These are phyloP conservation scores for Ustilago xerochloae DNA, from an alignment of 1,284 basidiomycete species.

Conservation along the genomic window DNA sequence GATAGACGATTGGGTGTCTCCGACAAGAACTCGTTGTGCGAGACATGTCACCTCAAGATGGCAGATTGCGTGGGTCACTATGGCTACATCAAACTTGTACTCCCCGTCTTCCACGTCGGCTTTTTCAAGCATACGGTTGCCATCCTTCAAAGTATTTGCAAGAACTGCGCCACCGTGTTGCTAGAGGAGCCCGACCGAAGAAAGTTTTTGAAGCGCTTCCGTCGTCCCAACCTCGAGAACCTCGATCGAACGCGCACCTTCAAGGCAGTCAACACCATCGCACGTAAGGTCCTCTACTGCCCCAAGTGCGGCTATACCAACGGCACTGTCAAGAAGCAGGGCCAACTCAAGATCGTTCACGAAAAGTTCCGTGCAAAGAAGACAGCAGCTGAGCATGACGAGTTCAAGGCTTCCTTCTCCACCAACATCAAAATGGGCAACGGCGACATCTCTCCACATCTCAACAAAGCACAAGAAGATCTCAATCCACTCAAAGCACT, in stretches of 20 bases:
- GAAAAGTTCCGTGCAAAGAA: slow-evolving; percentile 98
- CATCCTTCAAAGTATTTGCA: slow-evolving; percentile 81
- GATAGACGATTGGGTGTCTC: slow-evolving; percentile 78
- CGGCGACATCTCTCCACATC: slow-evolving; percentile 84
- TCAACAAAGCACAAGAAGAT: slow-evolving; percentile 93
- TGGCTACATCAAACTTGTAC: slow-evolving; percentile 77
- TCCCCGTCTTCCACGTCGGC: slow-evolving; percentile 96
- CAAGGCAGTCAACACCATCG: slow-evolving; percentile 88
- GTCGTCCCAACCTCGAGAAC: slow-evolving; percentile 89
- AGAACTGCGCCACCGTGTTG: slow-evolving; percentile 93
- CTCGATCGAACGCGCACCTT: slow-evolving; percentile 85
- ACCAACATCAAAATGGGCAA: slow-evolving; percentile 82
- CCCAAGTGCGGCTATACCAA: slow-evolving; percentile 93
- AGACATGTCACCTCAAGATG: slow-evolving; percentile 91
- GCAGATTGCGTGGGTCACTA: slow-evolving; percentile 98
- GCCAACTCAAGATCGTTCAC: slow-evolving; percentile 93
- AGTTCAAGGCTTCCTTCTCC: slow-evolving; percentile 86
- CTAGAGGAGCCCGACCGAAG: slow-evolving; percentile 88
- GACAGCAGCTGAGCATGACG: slow-evolving; percentile 86
- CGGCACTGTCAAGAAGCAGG: slow-evolving; percentile 95
- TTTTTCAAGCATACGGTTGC: slow-evolving; percentile 96
- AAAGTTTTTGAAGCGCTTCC: slow-evolving; percentile 85
- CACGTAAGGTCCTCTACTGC: slow-evolving; percentile 91
- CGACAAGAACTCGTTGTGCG: slow-evolving; percentile 90
- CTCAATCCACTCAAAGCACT: slow-evolving; percentile 93